These are phyloP conservation scores for Serendipita sp. DNA, from an alignment of 768 basidiomycete genomes.

Conservation along the genomic window DNA sequence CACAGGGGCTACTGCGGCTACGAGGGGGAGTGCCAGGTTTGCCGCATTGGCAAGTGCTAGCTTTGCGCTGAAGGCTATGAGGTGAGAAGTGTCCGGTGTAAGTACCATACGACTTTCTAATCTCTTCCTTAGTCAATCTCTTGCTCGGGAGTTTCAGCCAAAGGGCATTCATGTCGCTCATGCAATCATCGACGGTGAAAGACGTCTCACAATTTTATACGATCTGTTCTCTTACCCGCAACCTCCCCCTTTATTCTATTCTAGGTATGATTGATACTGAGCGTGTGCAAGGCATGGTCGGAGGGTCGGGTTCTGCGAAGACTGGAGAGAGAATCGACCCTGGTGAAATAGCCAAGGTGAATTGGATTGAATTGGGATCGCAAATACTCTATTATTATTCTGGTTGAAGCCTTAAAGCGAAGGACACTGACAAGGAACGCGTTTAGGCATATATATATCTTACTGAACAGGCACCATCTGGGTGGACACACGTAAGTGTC, in stretches of 20 bases:
- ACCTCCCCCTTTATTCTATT: background rate
- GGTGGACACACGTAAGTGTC: background rate
- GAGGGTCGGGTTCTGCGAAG: background rate
- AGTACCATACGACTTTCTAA: background rate
- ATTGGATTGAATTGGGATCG: background rate
- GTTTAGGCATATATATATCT: background rate
- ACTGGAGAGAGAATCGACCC: background rate
- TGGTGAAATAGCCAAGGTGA: background rate
- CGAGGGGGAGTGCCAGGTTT: slow-evolving; percentile 14
- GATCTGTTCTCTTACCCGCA: background rate
- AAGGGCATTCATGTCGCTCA: slow-evolving; percentile 15
- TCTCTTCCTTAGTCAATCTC: slow-evolving; percentile 10
- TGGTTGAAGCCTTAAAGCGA: no score
- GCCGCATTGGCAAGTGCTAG: slow-evolving; percentile 14
- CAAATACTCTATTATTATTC: background rate
- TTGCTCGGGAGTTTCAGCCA: slow-evolving; percentile 16
- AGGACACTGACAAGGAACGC: background rate
- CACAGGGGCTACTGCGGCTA: slow-evolving; percentile 15
- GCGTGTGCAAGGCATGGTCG: background rate
- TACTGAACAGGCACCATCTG: background rate
- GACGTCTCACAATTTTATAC: background rate
- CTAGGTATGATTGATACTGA: background rate
- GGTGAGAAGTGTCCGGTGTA: background rate
- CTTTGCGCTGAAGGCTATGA: slow-evolving; percentile 11
- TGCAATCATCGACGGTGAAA: slow-evolving; percentile 14